Base-by-base conservation (phyloP, 2,329 filamentous ascomycete genomes). In the Paraphoma sp. region DNA sequence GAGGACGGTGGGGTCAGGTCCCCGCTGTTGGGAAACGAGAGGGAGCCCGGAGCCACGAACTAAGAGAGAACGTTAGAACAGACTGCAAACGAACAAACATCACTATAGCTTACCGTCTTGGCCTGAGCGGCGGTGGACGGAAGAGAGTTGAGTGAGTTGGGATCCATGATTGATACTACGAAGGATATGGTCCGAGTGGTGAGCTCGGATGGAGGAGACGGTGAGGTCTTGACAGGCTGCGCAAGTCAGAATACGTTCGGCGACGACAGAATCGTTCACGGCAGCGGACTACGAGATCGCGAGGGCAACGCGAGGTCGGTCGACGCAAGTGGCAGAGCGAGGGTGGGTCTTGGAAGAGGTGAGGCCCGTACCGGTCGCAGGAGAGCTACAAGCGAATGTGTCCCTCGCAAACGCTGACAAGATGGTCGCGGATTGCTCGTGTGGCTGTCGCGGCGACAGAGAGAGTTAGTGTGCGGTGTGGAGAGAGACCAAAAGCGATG, bases 351-450 rank as follows among this genome's bases (percentile, higher is more conserved):
- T 63, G 56, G 57, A 61, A 56, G 50, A 57, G 62, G 65, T 63
- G 62, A 60, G 66, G 62, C 64, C 68, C 80, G 78, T 83, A 83
- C 82, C 84, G 67, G 77, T 86, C 85, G 86, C 80, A 86, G 90
- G 92, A 96, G 93, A 96, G 91, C 83, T 92, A 96, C 93, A 96
- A 97, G 78, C 89, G 80, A 97, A 97, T 96, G 93, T 93, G 90
- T 96, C 93, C 91, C 92, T 92, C 82, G 83, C 83, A 81, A 79
- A 78, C 75, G 78, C 79, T 81, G 80, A 78, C 73, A 74, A 72
- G 65, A 60, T 41, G 59, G 62, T 67, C 64, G 67, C 59, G 63
- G 63, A 60, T 64, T 46, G 59, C 62, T 65, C 56, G 68, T 54
- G 63, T 54, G 63, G 62, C 63, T 62, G 65, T 67, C 67, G 60